These are phyloP conservation scores for Hypoxylon sp. DNA, from an alignment of 2,329 filamentous ascomycete species.

Conservation along the genomic window DNA sequence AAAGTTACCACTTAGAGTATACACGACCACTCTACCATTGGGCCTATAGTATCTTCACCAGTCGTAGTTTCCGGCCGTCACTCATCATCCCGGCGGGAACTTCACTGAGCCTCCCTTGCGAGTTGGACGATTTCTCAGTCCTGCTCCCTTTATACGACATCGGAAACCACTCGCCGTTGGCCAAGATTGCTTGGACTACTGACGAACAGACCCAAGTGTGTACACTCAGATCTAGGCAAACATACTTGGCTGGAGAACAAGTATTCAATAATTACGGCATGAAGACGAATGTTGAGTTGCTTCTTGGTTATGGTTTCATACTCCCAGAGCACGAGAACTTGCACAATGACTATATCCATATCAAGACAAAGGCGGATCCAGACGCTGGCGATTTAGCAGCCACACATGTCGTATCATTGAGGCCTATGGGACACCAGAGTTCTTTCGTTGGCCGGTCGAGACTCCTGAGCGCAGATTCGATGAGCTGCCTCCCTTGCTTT, in stretches of 20 bases:
- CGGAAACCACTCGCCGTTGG: constrained; percentile 77
- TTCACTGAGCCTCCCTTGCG: constrained; percentile 56
- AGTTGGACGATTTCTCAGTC: constrained; percentile 74
- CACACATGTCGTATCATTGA: constrained; percentile 65
- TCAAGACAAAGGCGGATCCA: constrained; percentile 62
- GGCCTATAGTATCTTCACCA: constrained; percentile 76
- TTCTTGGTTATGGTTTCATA: constrained; percentile 75
- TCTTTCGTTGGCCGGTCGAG: constrained; percentile 64
- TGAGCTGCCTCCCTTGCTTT: constrained; percentile 60
- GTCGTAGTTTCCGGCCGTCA: constrained; percentile 74
- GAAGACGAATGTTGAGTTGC: constrained; percentile 80
- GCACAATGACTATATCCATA: constrained; percentile 73
- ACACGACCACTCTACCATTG: constrained; percentile 71
- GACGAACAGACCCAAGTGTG: constrained; percentile 59
- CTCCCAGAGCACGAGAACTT: constrained; percentile 63
- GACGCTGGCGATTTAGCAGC: constrained; percentile 50
- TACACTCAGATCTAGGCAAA: constrained; percentile 60
- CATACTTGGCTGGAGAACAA: constrained; percentile 67
- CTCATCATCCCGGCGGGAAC: constrained; percentile 65
- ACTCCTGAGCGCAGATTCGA: constrained; percentile 55
- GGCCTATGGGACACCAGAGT: constrained; percentile 63
- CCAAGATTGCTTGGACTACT: constrained; percentile 69
- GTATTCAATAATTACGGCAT: constrained; percentile 75
- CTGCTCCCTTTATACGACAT: constrained; percentile 80
- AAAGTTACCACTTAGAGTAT: constrained; percentile 56